Evolutionary conservation across 2,329 filamentous ascomycete genomes (phyloP), one percentile per base, ranked within the genome.

Genomic region (Bipolaris zeicola): DNA sequence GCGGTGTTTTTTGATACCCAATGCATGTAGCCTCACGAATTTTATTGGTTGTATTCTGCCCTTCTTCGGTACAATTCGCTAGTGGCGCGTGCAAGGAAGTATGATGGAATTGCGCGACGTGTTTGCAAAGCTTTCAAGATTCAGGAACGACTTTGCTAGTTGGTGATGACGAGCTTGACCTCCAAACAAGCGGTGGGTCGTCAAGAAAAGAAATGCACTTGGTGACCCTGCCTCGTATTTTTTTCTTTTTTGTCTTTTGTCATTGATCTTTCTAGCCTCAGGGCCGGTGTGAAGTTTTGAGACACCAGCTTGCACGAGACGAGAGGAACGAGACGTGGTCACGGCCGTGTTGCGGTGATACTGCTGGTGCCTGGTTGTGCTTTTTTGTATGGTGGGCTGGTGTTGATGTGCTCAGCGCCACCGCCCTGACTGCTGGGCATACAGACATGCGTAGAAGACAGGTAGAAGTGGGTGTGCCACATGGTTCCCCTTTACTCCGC

Each of bases 401-500:
- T 43, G 49, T 44, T 36, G 49, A 51, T 51, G 20, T 41, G 20
- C 26, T 43, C 41, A 51, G 31, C 20, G 39, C 20, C 28, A 51
- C 49, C n/a, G 34, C 39, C 39, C 31, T 51, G 28, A 26, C 20
- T 24, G 20, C 34, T 51, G 14, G 49, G 31, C 39, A 26, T 43
- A 26, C 20, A 34, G n/a, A 31, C 6, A 10, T 18, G 37, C 14
- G n/a, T 13, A 42, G 24, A 31, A 39, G 34, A 41, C 36, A 42
- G 38, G 20, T 22, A 41, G 38, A 42, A 13, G n/a, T 42, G 38
- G 48, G 10, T 14, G 48, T 47, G 31, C 16, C 44, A 47, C 49
- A 52, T 24, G 24, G 49, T 43, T 51, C 49, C 20, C 41, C 39
- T 51, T 42, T 52, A 52, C 42, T 56, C 53, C 41, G 43, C 49